Conservation (phyloP, 2,329 filamentous ascomycete species). For the Periconia sp. region DNA sequence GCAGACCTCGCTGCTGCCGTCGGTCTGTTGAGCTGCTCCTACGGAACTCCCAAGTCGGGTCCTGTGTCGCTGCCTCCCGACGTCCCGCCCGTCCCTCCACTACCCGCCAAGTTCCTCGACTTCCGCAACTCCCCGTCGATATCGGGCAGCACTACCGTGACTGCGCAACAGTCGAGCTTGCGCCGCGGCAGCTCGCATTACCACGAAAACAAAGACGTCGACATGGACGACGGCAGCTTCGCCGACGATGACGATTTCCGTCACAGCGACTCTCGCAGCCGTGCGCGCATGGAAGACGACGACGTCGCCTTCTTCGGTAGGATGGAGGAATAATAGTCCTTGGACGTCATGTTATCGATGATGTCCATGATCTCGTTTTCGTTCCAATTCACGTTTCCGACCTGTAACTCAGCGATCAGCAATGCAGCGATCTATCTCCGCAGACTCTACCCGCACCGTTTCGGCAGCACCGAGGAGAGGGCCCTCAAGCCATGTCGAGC, state of each 20-base stretch:
- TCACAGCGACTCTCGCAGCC: slow-evolving; percentile 46
- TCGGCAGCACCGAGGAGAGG: slow-evolving; percentile 52
- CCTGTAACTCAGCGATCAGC: slow-evolving; percentile 44
- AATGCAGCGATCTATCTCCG: slow-evolving; percentile 48
- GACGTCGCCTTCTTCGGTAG: slow-evolving; percentile 94
- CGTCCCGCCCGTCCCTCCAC: slow-evolving; percentile 84
- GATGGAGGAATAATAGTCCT: slow-evolving; percentile 76
- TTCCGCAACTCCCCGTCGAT: slow-evolving; percentile 60
- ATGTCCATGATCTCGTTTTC: slow-evolving; percentile 1
- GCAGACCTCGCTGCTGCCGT: slow-evolving; percentile 88
- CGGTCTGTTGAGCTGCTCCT: slow-evolving; percentile 88
- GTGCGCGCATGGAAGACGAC: slow-evolving; percentile 78
- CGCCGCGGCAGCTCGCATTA: slow-evolving; percentile 69
- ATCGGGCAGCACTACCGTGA: slow-evolving; percentile 61
- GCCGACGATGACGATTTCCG: slow-evolving; percentile 71
- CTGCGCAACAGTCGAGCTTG: slow-evolving; percentile 65
- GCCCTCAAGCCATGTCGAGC: slow-evolving; percentile 35
- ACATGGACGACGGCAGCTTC: slow-evolving; percentile 64
- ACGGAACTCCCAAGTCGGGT: slow-evolving; percentile 76
- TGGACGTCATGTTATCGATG: slow-evolving; percentile 1
- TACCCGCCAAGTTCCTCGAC: slow-evolving; percentile 79
- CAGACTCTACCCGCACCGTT: slow-evolving; percentile 32
- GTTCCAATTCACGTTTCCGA: slow-evolving; percentile 22
- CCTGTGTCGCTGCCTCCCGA: slow-evolving; percentile 70
- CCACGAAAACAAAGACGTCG: slow-evolving; percentile 50